Evolutionary conservation across 148 eudicot genomes (phyloP).

Genomic region (Arbutus unedo): DNA sequence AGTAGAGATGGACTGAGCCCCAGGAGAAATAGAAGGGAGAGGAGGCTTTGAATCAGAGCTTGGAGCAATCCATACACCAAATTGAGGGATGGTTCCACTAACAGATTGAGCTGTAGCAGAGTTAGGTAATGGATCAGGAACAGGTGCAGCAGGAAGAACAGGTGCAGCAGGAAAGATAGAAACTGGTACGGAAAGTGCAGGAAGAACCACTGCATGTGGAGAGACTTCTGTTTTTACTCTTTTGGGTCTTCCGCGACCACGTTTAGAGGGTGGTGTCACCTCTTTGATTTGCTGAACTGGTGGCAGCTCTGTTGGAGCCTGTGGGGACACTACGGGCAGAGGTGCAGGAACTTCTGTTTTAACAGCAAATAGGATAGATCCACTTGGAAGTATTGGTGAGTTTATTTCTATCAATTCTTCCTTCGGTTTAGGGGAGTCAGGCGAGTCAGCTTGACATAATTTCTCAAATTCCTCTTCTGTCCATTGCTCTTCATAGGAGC

Average conservation of each 20-base stretch:
- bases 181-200: conserved; percentile 29
- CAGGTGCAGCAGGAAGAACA: conserved; percentile 16
- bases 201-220: conserved; percentile 25
- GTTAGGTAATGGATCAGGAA: conserved; percentile 25
- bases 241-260: conserved; percentile 95
- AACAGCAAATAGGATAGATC: conserved; percentile 22
- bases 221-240: conserved; percentile 37
- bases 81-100: conserved; percentile 29
- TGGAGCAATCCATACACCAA: conserved; percentile 33
- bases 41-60: conserved; percentile 31
- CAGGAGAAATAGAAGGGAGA: conserved; percentile 31
- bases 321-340: conserved; percentile 21
- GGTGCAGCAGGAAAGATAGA: conserved; percentile 18
- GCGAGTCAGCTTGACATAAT: conserved; percentile 70
- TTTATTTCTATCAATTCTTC: conserved; percentile 40
- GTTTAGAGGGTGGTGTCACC: conserved; percentile 56
- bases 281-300: conserved; percentile 34
- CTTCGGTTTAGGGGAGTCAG: conserved; percentile 48
- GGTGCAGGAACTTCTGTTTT: conserved; percentile 35
- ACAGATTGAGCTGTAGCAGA: conserved; percentile 29
- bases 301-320: conserved; percentile 29
- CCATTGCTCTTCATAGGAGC: conserved; percentile 98
- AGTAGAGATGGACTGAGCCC: conserved; percentile 32
- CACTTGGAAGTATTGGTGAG: conserved; percentile 24
- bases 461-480: conserved; percentile 98